Base-by-base conservation (phyloP, 2,329 filamentous ascomycete species). In the Byssochlamys sp. region DNA sequence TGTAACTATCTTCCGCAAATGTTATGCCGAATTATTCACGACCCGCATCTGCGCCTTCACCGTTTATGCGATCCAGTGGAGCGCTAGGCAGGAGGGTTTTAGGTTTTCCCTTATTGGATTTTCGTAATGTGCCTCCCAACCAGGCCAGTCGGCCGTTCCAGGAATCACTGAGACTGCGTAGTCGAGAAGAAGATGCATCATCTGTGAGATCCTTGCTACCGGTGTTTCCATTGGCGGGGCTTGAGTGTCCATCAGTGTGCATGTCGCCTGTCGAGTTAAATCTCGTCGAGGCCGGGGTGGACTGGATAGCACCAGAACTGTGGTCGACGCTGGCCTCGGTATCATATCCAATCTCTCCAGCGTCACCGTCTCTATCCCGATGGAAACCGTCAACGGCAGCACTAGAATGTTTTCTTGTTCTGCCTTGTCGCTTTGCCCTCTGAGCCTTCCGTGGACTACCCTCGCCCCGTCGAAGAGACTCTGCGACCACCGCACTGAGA, bases 401-500 rank as follows among this genome's bases (percentile, higher is more conserved):
- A 24, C 67, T 67, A 2, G 67, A 55, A 52, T 66, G 69, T 35
- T 69, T 66, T 52, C 70, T 65, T 29, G 66, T 68, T 25, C 66
- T 64, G 5, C 60, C 56, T 55, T 62, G 65, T 9, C 66, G 66
- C 52, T 61, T 59, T 4, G 59, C 63, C 51, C 63, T 65, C 26
- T 72, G 70, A 35, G 69, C 66, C 55, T 69, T 71, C 24, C 63
- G 62, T 19, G 74, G 68, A 25, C 71, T 73, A 7, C 77, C 77
- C 59, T 81, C 75, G 12, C 82, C 81, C 14, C 82, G 79, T n/a
- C 84, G 79, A 27, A 87, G 74, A 25, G 83, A 80, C 61, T 88
- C 84, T 7, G 84, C 84, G 4, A 88, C 83, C 53, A 88, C 81
- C 1, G 81, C 84, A 66, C 78, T 83, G 14, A 88, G 75, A 0